phyloP scores from a whole-genome alignment of 192 early-diverging fungal genomes.

The Geosiphon pyriformis region DNA sequence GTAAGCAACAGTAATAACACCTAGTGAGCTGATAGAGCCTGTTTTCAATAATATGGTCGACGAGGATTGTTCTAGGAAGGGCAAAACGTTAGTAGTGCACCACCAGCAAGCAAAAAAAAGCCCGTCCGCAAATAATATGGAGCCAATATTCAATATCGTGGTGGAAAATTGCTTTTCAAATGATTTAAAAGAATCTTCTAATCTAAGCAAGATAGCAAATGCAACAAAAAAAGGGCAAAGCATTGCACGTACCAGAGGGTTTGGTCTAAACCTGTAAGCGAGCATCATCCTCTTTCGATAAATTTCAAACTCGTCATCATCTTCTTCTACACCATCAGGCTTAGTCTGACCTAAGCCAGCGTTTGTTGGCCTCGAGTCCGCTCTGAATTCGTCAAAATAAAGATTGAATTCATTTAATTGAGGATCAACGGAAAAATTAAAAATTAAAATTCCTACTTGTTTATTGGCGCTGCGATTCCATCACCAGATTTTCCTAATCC shows the following conservation, averaged over 20 bases:
- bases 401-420: neutral
- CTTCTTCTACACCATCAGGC: constrained; percentile 27
- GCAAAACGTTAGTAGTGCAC: constrained; percentile 27
- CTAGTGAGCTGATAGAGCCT: too few relatives aligned
- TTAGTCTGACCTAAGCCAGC: constrained; percentile 28
- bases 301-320: constrained; percentile 31
- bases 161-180: too few relatives aligned
- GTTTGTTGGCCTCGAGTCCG: constrained; percentile 15
- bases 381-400: constrained; percentile 9
- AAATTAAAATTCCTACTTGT: constrained; percentile 17
- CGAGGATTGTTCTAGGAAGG: constrained; percentile 32
- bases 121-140: too few relatives aligned
- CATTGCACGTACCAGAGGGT: constrained; percentile 27
- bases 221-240: too few relatives aligned
- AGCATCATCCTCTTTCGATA: constrained; percentile 31
- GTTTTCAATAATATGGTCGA: constrained; percentile 32
- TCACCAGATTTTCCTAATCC: constrained; percentile 27
- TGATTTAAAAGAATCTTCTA: too few relatives aligned
- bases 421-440: neutral
- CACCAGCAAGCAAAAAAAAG: neutral
- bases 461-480: constrained; percentile 24
- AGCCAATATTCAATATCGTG: too few relatives aligned
- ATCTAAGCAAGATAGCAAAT: too few relatives aligned
- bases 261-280: constrained; percentile 27
- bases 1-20: too few relatives aligned